phyloP scores from a whole-genome alignment of 768 basidiomycete genomes.

The Fistulinella prunicolor region DNA sequence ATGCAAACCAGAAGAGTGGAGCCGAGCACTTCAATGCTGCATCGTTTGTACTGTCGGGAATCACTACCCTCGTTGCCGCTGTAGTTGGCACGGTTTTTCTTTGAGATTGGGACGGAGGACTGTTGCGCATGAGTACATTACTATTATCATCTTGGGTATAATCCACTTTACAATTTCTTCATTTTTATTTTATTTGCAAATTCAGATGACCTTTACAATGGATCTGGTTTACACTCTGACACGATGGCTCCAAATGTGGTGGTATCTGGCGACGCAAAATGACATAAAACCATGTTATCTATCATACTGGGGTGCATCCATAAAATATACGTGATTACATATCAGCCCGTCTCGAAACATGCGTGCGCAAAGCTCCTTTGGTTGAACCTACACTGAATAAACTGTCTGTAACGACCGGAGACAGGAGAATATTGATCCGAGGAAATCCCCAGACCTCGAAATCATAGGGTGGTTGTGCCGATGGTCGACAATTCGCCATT shows the following conservation, averaged over 20 bases:
- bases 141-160: slow-evolving; percentile 6
- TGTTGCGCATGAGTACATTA: slow-evolving; percentile 10
- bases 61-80: slow-evolving; percentile 23
- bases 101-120: slow-evolving; percentile 4
- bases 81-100: slow-evolving; percentile 22
- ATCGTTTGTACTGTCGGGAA: slow-evolving; percentile 23
- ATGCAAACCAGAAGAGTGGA: slow-evolving; percentile 34
- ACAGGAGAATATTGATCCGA: slow-evolving; percentile 1
- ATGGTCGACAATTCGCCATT: neutral
- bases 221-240: too few relatives aligned
- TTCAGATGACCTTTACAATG: neutral
- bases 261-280: neutral
- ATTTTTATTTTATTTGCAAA: neutral
- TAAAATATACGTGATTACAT: slow-evolving; percentile 15
- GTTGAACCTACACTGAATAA: slow-evolving; percentile 1
- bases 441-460: neutral
- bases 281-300: too few relatives aligned
- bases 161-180: slow-evolving; percentile 4
- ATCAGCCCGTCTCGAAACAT: slow-evolving; percentile 3
- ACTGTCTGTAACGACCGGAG: neutral
- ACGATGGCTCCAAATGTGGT: too few relatives aligned
- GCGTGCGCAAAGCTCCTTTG: neutral
- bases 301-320: neutral
- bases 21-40: slow-evolving; percentile 24
- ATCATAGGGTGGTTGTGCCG: neutral